Conservation (phyloP, 1,284 basidiomycete species). For the Papiliotrema flavescens region DNA sequence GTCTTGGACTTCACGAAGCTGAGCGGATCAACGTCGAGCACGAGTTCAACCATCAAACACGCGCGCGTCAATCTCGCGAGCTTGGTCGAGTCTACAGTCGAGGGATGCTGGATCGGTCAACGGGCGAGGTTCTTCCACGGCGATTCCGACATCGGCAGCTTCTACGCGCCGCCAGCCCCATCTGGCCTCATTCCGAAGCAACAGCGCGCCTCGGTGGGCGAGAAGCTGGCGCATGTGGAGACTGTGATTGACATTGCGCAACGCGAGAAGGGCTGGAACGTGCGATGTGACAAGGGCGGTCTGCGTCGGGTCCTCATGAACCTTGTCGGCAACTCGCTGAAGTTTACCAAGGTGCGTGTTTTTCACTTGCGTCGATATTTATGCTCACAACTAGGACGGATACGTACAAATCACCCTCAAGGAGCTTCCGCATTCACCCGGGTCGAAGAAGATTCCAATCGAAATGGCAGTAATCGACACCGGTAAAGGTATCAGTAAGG, state of each 20-base stretch:
- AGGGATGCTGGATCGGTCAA: constrained; percentile 92
- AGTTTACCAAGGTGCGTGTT: constrained; percentile 70
- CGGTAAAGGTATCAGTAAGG: constrained; percentile 86
- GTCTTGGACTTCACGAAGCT: constrained; percentile 95
- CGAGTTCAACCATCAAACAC: constrained; percentile 60
- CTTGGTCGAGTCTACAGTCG: constrained; percentile 90
- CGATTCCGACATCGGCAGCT: constrained; percentile 76
- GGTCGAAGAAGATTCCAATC: constrained; percentile 64
- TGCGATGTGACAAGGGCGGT: constrained; percentile 88
- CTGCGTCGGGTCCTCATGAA: constrained; percentile 93
- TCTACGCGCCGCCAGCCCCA: constrained; percentile 67
- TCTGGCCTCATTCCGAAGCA: constrained; percentile 51
- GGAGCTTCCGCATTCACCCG: constrained; percentile 60
- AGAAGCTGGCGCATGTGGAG: constrained; percentile 53
- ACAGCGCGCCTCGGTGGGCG: constrained; percentile 41
- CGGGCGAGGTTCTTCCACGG: constrained; percentile 69
- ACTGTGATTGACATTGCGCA: constrained; percentile 82
- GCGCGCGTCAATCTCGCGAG: constrained; percentile 76
- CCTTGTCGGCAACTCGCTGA: constrained; percentile 88
- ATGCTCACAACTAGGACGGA: constrained; percentile 58
- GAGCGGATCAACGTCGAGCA: constrained; percentile 60
- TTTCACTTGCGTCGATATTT: not conserved
- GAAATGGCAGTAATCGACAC: constrained; percentile 86
- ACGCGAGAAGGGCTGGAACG: constrained; percentile 71
- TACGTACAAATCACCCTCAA: constrained; percentile 82